Conservation (phyloP, 305 asterid genomes). For the Fraxinus baroniana region DNA sequence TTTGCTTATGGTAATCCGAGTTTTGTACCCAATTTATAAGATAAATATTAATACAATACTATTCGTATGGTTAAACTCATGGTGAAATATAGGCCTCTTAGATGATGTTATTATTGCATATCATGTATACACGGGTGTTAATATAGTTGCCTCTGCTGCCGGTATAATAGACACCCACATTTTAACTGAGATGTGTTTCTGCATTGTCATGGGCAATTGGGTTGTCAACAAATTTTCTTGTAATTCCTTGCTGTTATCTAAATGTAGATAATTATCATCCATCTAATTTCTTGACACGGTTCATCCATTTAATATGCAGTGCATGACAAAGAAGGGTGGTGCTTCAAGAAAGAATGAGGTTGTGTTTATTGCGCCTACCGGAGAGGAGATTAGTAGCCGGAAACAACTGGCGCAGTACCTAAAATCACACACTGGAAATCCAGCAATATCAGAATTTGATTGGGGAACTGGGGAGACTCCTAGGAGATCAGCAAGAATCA, state of each 20-base stretch:
- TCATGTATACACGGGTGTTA: not conserved
- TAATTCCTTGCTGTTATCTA: not conserved
- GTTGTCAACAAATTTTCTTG: not conserved
- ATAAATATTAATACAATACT: not conserved
- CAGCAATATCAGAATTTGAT: constrained; percentile 67
- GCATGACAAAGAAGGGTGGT: constrained; percentile 55
- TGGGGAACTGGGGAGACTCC: constrained; percentile 90
- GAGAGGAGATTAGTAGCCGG: constrained; percentile 72
- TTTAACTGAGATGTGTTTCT: not conserved
- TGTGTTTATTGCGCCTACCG: constrained; percentile 72
- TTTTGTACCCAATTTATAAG: not conserved
- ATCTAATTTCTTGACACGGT: not conserved
- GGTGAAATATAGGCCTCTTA: not conserved
- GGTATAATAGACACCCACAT: not conserved
- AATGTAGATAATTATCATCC: not conserved
- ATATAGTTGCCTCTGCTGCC: not conserved
- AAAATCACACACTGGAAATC: constrained; percentile 67
- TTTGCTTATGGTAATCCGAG: not conserved
- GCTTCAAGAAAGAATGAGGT: constrained; percentile 67
- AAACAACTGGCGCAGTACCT: constrained; percentile 72
- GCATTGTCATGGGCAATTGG: constrained; percentile 34
- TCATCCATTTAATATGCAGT: constrained; percentile 37
- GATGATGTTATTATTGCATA: not conserved
- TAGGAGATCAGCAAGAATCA: constrained; percentile 85
- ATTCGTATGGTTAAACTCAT: not conserved